Conservation (phyloP, 108 stramenopile species). For the Nitzschia palea region DNA sequence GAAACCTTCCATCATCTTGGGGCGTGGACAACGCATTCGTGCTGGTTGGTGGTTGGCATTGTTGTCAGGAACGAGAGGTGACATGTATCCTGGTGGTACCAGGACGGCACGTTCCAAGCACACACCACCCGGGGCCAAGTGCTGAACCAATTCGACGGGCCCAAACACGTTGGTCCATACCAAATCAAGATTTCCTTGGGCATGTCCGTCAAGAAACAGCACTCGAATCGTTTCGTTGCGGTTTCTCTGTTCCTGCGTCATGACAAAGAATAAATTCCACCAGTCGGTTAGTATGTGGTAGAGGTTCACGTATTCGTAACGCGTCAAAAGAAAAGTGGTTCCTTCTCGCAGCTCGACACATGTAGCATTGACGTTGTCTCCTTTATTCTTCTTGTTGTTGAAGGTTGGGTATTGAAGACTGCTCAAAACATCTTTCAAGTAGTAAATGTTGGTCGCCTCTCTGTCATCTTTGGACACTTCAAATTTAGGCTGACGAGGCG, state of each 20-base stretch:
- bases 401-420: conserved; percentile 19
- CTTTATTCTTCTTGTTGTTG: conserved; percentile 23
- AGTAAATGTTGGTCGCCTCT: conserved; percentile 5
- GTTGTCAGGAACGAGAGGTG: conserved; percentile 19
- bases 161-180: conserved; percentile 42
- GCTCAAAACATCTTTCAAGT: conserved; percentile 29
- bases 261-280: conserved; percentile 43
- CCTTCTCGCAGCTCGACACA: conserved; percentile 19
- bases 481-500: conserved; percentile 7
- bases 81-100: conserved; percentile 41
- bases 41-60: too few relatives aligned
- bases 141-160: conserved; percentile 11
- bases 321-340: conserved; percentile 41
- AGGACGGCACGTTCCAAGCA: conserved; percentile 45
- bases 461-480: conserved; percentile 10
- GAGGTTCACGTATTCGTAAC: conserved; percentile 52
- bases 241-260: neutral
- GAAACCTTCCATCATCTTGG: conserved; percentile 14
- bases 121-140: conserved; percentile 19
- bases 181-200: conserved; percentile 33
- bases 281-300: conserved; percentile 45
- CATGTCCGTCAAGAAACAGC: conserved; percentile 51
- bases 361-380: neutral
- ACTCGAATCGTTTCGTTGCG: conserved; percentile 14
- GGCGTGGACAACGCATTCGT: neutral